These are phyloP conservation scores for Ophiosphaerella narmari DNA, from an alignment of 2,329 filamentous ascomycete genomes.

Conservation along the genomic window DNA sequence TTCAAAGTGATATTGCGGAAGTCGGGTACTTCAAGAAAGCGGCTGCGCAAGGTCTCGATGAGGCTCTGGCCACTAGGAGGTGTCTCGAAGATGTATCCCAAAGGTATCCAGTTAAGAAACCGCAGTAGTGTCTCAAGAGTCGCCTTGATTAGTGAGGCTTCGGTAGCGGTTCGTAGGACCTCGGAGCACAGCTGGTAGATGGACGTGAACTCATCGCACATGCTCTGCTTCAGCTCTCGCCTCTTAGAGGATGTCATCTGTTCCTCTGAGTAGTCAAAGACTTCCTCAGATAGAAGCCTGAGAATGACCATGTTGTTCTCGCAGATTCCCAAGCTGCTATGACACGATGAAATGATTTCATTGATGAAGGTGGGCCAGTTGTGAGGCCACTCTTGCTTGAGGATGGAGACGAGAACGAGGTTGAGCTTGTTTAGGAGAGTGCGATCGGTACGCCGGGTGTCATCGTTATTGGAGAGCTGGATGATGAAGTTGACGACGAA, in stretches of 20 bases:
- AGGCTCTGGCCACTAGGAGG: conserved; percentile 64
- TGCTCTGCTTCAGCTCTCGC: conserved; percentile 93
- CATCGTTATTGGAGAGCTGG: conserved; percentile 86
- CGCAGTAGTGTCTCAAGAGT: conserved; percentile 93
- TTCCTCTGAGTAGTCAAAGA: conserved; percentile 98
- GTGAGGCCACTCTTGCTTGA: conserved; percentile 99
- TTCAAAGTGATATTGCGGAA: conserved; percentile 97
- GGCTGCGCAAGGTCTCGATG: conserved; percentile 89
- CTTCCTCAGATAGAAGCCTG: conserved; percentile 92
- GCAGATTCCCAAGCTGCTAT: conserved; percentile 94
- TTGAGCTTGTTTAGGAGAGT: conserved; percentile 98
- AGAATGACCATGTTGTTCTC: conserved; percentile 99
- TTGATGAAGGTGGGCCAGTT: conserved; percentile 99
- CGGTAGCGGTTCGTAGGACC: conserved; percentile 86
- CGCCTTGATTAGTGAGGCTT: conserved; percentile 89
- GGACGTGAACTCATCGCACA: conserved; percentile 97
- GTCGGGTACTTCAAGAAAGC: conserved; percentile 90
- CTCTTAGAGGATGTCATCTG: conserved; percentile 99
- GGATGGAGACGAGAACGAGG: conserved; percentile 91
- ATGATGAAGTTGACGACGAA: conserved; percentile 99
- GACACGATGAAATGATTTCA: conserved; percentile 96
- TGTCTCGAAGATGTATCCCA: conserved; percentile 99
- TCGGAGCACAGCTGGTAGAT: conserved; percentile 98
- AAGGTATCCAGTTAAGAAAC: conserved; percentile 98
- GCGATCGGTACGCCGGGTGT: conserved; percentile 80